Conservation (phyloP, 306 rosid genomes). For the Lathyrus aphaca region DNA sequence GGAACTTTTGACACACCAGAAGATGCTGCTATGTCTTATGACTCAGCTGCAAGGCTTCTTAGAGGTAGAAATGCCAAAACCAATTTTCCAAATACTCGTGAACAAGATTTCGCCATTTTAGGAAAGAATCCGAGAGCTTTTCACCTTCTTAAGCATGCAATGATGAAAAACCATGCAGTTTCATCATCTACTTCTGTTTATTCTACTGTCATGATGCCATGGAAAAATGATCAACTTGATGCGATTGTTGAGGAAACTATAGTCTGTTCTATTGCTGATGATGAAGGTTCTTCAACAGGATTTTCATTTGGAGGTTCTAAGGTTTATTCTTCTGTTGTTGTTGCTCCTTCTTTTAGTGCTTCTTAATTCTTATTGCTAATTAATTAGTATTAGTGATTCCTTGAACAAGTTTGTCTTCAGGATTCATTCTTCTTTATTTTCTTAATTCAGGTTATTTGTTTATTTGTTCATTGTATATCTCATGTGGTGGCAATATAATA, state of each 20-base stretch:
- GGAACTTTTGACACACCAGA: slow-evolving; percentile 83
- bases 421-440: slow-evolving; percentile 12
- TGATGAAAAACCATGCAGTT: slow-evolving; percentile 67
- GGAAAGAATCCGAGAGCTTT: slow-evolving; percentile 73
- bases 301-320: slow-evolving; percentile 71
- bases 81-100: slow-evolving; percentile 59
- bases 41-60: slow-evolving; percentile 80
- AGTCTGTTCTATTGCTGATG: slow-evolving; percentile 53
- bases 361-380: slow-evolving; percentile 31
- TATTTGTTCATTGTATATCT: not conserved
- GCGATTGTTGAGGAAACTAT: slow-evolving; percentile 71
- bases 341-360: slow-evolving; percentile 86
- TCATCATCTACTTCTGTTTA: slow-evolving; percentile 39
- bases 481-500: not conserved
- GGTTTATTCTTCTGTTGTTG: slow-evolving; percentile 91
- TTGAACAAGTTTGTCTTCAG: slow-evolving; percentile 28
- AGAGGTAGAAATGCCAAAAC: slow-evolving; percentile 90
- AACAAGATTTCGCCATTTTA: slow-evolving; percentile 46
- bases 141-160: slow-evolving; percentile 68
- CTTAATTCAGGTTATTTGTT: slow-evolving; percentile 10
- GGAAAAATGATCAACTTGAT: slow-evolving; percentile 41
- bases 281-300: slow-evolving; percentile 25
- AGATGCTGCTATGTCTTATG: slow-evolving; percentile 88
- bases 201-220: slow-evolving; percentile 38
- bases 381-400: slow-evolving; percentile 7